phyloP scores from a whole-genome alignment of 352 stramenopile species.

The Pythium aquatile region DNA sequence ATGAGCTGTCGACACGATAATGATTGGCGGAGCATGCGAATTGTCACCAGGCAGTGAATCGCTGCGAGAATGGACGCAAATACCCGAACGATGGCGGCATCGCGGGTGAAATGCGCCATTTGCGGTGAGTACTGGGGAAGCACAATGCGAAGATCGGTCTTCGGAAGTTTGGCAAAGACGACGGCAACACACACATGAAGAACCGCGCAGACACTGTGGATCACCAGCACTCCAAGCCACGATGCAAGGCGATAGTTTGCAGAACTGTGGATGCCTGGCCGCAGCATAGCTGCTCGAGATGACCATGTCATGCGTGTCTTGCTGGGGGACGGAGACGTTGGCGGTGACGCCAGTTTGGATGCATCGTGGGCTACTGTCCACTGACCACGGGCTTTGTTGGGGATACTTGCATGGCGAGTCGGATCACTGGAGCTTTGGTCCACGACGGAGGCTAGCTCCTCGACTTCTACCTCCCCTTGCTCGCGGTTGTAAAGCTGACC shows the following conservation, averaged over 20 bases:
- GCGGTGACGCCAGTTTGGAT: not conserved
- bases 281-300: not conserved
- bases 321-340: constrained; percentile 17
- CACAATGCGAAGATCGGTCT: constrained; percentile 5
- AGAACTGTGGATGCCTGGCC: not conserved
- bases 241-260: constrained; percentile 9
- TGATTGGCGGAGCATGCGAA: constrained; percentile 21
- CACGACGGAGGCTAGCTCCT: constrained; percentile 17
- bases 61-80: not conserved
- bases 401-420: not conserved
- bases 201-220: constrained; percentile 9
- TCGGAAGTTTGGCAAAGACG: constrained; percentile 9
- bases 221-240: constrained; percentile 14
- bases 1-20: constrained; percentile 19
- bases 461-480: constrained; percentile 18
- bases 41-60: constrained; percentile 7
- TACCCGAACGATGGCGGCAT: constrained; percentile 1
- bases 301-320: constrained; percentile 8
- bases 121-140: constrained; percentile 12
- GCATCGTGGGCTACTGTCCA: constrained; percentile 3
- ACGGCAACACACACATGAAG: constrained; percentile 8
- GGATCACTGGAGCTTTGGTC: not conserved
- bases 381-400: not conserved
- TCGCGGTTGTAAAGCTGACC: constrained; percentile 12
- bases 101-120: not conserved